Evolutionary conservation across 345 rosid genomes (phyloP), one percentile per base, ranked within the genome.

Genomic region (Melaleuca quinquenervia): DNA sequence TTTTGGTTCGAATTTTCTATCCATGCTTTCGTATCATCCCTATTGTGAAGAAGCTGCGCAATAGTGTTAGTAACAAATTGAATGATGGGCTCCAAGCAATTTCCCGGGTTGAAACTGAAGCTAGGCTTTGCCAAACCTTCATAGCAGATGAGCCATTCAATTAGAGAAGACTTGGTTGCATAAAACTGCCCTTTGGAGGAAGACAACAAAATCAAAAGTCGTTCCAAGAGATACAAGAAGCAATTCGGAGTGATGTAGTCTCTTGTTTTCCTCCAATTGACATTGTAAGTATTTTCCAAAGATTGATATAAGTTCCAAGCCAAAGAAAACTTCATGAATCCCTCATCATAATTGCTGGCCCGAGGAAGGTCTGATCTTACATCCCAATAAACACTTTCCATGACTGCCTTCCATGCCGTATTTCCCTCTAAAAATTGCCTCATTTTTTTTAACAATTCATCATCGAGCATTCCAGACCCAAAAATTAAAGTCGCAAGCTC

Each of bases 161-260:
- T 78, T 75, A 90, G 88, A 52, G 90, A 84, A 56, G 92, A 85
- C 85, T 88, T 86, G 1, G 90, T 86, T 2, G 90, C 78, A 44
- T 51, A 76, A 44, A 91, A 53, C 76, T 7, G 85, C 22, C 88
- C 89, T 16, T 78, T 56, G 49, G 50, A 32, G 82, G 21, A 48
- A 70, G 90, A 87, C 15, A 89, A 54, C 18, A 88, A 29, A 70
- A 90, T 78, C 84, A 90, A 83, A 56, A 84, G 87, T 13, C 92
- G 89, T 85, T 91, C 95, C 21, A 91, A 21, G 29, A 93, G 93
- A 86, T 90, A 93, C 41, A 90, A 29, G 87, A 93, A 91, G 85
- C 93, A 91, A 29, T n/a, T 62, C 2, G 91, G 95, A 50, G 93
- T 87, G 29, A 93, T 86, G 51, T 89, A 90, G 87, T 89, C 88